Percentiles rank a stretch among this genome's conserved stretches.
phyloP scores from a whole-genome alignment of 192 early-diverging fungal species.

The Coemansia sp. region DNA sequence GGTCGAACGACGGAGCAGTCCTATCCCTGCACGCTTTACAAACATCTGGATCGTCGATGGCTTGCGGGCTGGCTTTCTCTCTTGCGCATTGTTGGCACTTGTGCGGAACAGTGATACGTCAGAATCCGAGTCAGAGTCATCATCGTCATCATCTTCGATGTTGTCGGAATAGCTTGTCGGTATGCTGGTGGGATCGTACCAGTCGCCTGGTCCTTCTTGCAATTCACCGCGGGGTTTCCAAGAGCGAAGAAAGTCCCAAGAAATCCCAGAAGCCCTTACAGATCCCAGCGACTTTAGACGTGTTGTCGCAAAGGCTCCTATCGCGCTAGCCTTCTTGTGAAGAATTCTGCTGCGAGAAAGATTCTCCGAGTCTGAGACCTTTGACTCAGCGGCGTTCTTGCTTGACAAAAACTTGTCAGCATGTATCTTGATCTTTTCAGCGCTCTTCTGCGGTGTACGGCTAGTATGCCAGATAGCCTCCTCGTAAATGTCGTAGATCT shows the following conservation, averaged over 20 bases:
- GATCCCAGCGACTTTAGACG: conserved; percentile 24
- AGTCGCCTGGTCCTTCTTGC: conserved; percentile 8
- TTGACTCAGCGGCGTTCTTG: neutral
- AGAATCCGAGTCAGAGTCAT: conserved; percentile 4
- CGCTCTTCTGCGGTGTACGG: conserved; percentile 1
- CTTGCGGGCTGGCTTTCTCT: conserved; percentile 28
- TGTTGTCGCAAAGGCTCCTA: neutral
- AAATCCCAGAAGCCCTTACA: conserved; percentile 1
- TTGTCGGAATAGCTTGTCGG: conserved; percentile 22
- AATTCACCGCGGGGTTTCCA: conserved; percentile 15
- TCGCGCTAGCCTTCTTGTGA: neutral
- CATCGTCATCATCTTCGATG: neutral
- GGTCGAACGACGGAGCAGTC: conserved; percentile 44
- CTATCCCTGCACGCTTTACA: conserved; percentile 44
- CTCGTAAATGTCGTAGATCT: conserved; percentile 54
- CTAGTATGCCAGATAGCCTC: conserved; percentile 48
- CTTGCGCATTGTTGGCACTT: neutral
- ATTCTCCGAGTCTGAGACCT: neutral
- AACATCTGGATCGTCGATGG: conserved; percentile 35
- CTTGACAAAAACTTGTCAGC: neutral
- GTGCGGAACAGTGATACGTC: neutral
- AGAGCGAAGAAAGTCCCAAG: conserved; percentile 37
- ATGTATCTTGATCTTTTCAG: neutral
- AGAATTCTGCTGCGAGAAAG: neutral
- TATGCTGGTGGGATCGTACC: conserved; percentile 21